A percentile compares a stretch with the other conserved stretches of the same genome.
These are phyloP conservation scores for Fusarium odoratissimum DNA, from an alignment of 2,329 filamentous ascomycete species.

Conservation along the genomic window DNA sequence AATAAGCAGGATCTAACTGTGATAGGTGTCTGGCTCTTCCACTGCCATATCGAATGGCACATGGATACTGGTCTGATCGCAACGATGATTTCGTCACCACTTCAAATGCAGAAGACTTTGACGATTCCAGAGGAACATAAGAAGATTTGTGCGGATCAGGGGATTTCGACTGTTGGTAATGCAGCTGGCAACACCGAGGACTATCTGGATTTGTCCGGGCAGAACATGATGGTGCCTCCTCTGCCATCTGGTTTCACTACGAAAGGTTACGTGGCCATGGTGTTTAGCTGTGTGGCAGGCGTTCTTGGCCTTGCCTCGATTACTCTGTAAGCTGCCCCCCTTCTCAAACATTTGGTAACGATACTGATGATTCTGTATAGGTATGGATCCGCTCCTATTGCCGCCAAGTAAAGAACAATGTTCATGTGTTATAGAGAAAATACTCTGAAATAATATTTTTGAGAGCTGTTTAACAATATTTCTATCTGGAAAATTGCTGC, in stretches of 20 bases:
- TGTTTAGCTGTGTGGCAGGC: background rate
- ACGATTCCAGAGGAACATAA: background rate
- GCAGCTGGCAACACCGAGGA: background rate
- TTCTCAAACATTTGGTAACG: too few species aligned
- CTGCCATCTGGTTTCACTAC: fast-evolving
- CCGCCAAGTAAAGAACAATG: background rate
- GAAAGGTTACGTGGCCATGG: background rate
- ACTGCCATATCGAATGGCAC: background rate
- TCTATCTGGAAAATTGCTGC: fast-evolving
- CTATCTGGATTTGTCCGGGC: background rate
- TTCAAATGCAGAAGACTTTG: background rate
- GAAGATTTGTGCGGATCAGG: background rate
- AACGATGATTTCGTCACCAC: background rate
- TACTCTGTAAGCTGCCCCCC: background rate
- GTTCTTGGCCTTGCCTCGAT: fast-evolving
- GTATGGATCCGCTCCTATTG: background rate
- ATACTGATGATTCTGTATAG: background rate
- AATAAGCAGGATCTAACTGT: fast-evolving
- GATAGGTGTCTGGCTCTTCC: background rate
- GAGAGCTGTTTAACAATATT: fast-evolving
- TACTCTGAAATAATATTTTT: too few species aligned
- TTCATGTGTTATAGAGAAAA: fast-evolving
- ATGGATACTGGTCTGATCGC: background rate
- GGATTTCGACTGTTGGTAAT: background rate
- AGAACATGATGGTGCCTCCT: background rate